Conservation (phyloP, 2,329 filamentous ascomycete species). For the Aureobasidium vineae region DNA sequence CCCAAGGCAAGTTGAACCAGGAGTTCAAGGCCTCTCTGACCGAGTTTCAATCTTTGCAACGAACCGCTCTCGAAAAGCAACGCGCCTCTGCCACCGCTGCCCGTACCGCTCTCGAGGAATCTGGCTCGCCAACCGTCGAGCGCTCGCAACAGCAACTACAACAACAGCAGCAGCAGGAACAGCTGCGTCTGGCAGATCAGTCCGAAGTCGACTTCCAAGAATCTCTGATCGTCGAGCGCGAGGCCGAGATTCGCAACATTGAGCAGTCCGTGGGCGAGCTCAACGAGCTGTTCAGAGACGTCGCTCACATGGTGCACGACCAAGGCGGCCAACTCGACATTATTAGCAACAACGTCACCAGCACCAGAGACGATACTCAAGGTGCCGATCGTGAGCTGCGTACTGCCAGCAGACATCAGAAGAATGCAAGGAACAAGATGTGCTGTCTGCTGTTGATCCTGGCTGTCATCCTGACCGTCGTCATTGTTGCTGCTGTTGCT, state of each 20-base stretch:
- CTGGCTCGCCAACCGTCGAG: constrained; percentile 43
- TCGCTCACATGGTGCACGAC: constrained; percentile 95
- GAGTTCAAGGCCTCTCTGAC: constrained; percentile 86
- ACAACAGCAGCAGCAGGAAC: constrained; percentile 61
- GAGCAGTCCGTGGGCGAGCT: constrained; percentile 94
- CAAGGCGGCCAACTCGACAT: constrained; percentile 87
- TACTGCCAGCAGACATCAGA: constrained; percentile 87
- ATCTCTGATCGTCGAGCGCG: constrained; percentile 89
- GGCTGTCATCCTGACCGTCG: constrained; percentile 82
- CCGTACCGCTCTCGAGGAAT: constrained; percentile 69
- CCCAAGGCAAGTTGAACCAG: constrained; percentile 88
- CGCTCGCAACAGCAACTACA: constrained; percentile 53
- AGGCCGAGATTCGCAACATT: constrained; percentile 95
- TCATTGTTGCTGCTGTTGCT: constrained; percentile 81
- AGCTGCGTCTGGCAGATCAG: constrained; percentile 79
- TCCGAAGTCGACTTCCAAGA: constrained; percentile 98
- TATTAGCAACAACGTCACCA: constrained; percentile 84
- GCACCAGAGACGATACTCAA: constrained; percentile 74
- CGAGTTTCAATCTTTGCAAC: constrained; percentile 91
- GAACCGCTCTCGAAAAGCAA: constrained; percentile 87
- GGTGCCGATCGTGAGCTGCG: constrained; percentile 84
- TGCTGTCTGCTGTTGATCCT: constrained; percentile 89
- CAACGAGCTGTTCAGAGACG: constrained; percentile 94
- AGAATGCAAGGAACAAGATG: constrained; percentile 89
- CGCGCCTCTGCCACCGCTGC: constrained; percentile 81